These are phyloP conservation scores for Ophiorrhiza pumila DNA, from an alignment of 257 asterid species.

Conservation along the genomic window DNA sequence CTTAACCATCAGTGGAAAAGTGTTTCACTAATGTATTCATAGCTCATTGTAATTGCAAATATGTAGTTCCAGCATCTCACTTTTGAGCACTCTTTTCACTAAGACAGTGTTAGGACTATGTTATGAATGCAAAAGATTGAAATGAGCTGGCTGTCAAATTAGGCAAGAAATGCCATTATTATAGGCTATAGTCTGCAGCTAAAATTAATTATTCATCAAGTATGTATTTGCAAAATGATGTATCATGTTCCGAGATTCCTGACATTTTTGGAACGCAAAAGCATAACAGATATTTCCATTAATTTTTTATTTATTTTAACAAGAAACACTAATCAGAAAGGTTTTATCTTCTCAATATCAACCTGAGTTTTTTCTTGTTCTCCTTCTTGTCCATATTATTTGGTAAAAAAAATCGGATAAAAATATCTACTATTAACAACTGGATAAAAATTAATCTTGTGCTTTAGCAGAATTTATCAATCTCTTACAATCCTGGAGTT, in stretches of 20 bases:
- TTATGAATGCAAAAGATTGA: not conserved
- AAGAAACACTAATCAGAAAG: not conserved
- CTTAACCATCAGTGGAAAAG: not conserved
- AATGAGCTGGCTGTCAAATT: not conserved
- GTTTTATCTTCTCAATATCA: not conserved
- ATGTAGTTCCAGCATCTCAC: not conserved
- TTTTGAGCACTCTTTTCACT: not conserved
- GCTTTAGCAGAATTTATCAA: not conserved
- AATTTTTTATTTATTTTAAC: too few species aligned
- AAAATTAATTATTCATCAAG: not conserved
- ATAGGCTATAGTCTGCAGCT: not conserved
- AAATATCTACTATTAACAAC: too few species aligned
- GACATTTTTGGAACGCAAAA: too few species aligned
- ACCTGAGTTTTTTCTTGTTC: not conserved
- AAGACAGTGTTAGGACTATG: not conserved
- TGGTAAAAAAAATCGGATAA: too few species aligned
- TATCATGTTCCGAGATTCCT: too few species aligned
- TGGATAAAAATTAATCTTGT: not conserved
- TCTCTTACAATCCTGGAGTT: too few species aligned
- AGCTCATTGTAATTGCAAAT: not conserved
- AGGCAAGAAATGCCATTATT: not conserved
- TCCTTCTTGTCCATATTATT: too few species aligned
- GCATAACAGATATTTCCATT: too few species aligned
- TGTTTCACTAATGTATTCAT: not conserved
- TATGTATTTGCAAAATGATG: not conserved